phyloP scores from a whole-genome alignment of 2,329 filamentous ascomycete species.

The Monosporascus sp. region DNA sequence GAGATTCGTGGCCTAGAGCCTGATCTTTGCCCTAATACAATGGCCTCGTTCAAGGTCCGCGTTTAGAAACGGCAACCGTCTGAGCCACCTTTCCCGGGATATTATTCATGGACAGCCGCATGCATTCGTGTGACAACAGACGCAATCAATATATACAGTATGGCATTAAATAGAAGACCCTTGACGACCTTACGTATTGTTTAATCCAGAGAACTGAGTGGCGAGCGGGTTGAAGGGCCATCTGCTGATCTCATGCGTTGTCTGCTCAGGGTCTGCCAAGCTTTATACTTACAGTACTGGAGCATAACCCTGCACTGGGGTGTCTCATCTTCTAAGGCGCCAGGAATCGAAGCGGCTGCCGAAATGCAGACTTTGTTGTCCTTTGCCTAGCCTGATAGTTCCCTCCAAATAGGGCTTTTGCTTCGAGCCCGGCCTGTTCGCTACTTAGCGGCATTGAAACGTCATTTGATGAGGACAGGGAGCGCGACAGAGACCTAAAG shows the following conservation, averaged over 20 bases:
- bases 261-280: conserved; percentile 10
- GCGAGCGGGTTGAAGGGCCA: background rate
- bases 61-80: background rate
- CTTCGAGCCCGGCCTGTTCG: background rate
- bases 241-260: background rate
- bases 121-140: background rate
- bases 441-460: conserved; percentile 18
- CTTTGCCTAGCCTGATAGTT: conserved; percentile 3
- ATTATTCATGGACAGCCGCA: background rate
- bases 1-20: conserved; percentile 7
- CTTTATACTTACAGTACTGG: conserved; percentile 11
- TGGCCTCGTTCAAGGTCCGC: background rate
- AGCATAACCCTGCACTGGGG: conserved; percentile 12
- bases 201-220: background rate
- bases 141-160: background rate
- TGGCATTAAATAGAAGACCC: background rate
- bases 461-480: conserved; percentile 20
- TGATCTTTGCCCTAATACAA: background rate
- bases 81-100: background rate
- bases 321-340: conserved; percentile 15
- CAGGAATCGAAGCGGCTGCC: background rate
- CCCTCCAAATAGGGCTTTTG: conserved; percentile 6
- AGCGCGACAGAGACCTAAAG: conserved; percentile 14
- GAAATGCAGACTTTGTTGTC: background rate
- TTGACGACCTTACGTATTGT: background rate